phyloP scores from a whole-genome alignment of 1,284 basidiomycete genomes.

The Pseudozyma pruni region DNA sequence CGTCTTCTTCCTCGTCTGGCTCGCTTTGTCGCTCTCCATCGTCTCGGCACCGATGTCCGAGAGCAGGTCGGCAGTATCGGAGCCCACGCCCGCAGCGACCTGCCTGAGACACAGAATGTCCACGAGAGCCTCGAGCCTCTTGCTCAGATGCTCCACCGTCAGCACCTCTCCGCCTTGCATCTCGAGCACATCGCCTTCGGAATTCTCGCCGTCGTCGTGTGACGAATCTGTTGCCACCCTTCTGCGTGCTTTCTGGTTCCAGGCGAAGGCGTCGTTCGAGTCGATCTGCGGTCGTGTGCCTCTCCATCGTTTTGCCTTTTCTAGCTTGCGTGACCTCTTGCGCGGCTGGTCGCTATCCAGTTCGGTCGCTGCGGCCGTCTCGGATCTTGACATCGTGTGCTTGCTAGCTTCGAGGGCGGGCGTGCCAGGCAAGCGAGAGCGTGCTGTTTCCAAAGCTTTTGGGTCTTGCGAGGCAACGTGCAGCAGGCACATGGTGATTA shows the following conservation, averaged over 20 bases:
- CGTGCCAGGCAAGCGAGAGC: slow-evolving; percentile 3
- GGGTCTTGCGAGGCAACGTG: slow-evolving; percentile 41
- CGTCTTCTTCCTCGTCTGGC: not conserved
- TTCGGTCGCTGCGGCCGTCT: not conserved
- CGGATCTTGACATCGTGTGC: not conserved
- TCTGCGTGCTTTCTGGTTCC: slow-evolving; percentile 30
- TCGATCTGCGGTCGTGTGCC: slow-evolving; percentile 23
- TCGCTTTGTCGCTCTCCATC: not conserved
- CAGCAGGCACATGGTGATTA: slow-evolving; percentile 40
- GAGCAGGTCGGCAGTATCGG: slow-evolving; percentile 33
- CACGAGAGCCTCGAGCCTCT: slow-evolving; percentile 42
- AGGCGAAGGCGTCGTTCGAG: slow-evolving; percentile 34
- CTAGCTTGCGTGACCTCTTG: slow-evolving; percentile 37
- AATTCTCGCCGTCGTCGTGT: slow-evolving; percentile 18
- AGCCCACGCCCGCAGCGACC: slow-evolving; percentile 28
- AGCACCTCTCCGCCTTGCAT: slow-evolving; percentile 24
- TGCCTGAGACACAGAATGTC: slow-evolving; percentile 47
- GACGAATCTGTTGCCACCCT: slow-evolving; percentile 19
- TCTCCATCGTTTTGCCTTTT: slow-evolving; percentile 42
- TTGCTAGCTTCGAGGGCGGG: not conserved
- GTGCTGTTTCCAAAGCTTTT: slow-evolving; percentile 29
- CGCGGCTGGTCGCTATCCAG: slow-evolving; percentile 11
- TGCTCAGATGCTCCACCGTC: slow-evolving; percentile 36
- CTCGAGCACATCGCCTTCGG: slow-evolving; percentile 32
- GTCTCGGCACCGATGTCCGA: slow-evolving; percentile 6